A percentile compares a stretch with the other conserved stretches of the same genome.
Evolutionary conservation across 441 rosid species (phyloP).

Genomic region (Corymbia citriodora): DNA sequence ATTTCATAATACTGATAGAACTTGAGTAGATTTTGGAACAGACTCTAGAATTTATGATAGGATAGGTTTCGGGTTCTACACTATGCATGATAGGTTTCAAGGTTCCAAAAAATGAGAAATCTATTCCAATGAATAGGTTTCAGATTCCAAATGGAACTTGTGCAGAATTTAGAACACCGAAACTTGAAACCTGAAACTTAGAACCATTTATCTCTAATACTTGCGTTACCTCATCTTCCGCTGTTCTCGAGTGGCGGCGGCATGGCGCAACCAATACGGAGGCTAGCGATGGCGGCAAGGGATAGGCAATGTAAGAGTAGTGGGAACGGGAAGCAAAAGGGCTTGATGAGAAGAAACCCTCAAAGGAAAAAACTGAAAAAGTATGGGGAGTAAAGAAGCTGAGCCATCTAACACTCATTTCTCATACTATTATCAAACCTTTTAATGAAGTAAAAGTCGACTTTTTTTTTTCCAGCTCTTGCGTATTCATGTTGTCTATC

Average conservation of each 20-base stretch:
- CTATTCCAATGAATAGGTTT: too few relatives aligned
- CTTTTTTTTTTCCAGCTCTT: background rate
- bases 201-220: background rate
- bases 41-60: too few relatives aligned
- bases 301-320: background rate
- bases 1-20: too few relatives aligned
- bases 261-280: accelerated
- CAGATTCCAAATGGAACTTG: too few relatives aligned
- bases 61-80: too few relatives aligned
- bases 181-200: too few relatives aligned
- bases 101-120: too few relatives aligned
- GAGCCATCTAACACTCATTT: background rate
- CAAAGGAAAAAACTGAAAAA: background rate
- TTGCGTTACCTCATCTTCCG: background rate
- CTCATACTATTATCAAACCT: background rate
- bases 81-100: too few relatives aligned
- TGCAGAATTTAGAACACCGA: too few relatives aligned
- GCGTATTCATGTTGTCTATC: background rate
- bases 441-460: background rate
- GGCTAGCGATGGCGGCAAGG: background rate
- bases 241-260: background rate
- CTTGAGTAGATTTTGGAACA: too few relatives aligned
- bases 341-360: background rate
- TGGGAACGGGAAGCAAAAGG: background rate
- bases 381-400: background rate